phyloP scores from a whole-genome alignment of 331 rosid species.

The Dryas integrifolia region DNA sequence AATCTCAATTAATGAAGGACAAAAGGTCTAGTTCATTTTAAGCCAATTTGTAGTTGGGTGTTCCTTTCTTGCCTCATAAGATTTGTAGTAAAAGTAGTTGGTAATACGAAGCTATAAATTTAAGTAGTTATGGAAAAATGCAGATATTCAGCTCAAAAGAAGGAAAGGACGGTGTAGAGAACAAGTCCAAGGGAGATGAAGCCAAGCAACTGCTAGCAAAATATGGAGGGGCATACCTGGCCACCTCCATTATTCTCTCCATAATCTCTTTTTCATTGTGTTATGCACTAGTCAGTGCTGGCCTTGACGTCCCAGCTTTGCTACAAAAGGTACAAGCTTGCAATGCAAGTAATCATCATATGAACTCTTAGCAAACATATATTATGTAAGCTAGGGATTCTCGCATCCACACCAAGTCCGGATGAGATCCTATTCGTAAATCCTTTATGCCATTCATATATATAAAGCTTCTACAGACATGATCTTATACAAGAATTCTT shows the following conservation, averaged over 20 bases:
- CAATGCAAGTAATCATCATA: background rate
- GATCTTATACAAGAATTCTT: too few species aligned
- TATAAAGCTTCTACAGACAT: too few species aligned
- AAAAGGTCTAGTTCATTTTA: background rate
- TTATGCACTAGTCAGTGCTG: constrained; percentile 61
- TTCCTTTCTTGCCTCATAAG: too few species aligned
- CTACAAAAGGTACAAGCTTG: constrained; percentile 59
- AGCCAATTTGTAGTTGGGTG: background rate
- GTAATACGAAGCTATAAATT: background rate
- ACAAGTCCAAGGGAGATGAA: constrained; percentile 74
- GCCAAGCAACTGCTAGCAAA: constrained; percentile 87
- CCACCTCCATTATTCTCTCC: constrained; percentile 82
- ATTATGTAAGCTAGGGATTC: too few species aligned
- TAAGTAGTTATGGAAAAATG: constrained; percentile 1
- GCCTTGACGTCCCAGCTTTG: constrained; percentile 70
- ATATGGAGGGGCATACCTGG: constrained; percentile 89
- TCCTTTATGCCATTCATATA: too few species aligned
- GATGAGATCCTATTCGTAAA: too few species aligned
- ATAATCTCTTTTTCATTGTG: constrained; percentile 73
- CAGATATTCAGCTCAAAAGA: constrained; percentile 89
- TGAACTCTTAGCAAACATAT: background rate
- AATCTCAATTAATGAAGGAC: background rate
- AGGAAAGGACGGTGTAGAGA: constrained; percentile 38
- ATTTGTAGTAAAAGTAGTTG: background rate
- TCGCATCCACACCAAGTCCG: too few species aligned